Conservation (phyloP, 192 early-diverging fungal species). For the Diversispora epigaea region DNA sequence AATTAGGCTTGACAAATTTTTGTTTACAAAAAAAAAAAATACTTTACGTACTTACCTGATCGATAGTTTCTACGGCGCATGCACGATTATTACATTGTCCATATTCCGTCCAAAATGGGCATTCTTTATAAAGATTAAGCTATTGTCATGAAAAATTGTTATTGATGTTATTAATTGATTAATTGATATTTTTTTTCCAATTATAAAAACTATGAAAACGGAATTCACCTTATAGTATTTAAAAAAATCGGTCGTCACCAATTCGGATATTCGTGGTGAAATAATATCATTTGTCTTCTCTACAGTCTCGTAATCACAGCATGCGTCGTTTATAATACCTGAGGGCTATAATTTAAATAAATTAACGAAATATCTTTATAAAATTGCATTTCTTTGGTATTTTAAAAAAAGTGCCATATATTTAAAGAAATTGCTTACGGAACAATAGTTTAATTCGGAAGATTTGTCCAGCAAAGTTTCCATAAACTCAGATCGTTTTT, state of each 20-base stretch:
- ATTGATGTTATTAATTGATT: neutral
- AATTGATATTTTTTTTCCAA: too few relatives aligned
- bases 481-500: neutral
- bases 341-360: slow-evolving; percentile 41
- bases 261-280: slow-evolving; percentile 61
- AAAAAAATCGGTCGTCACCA: slow-evolving; percentile 88
- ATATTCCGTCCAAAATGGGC: slow-evolving; percentile 72
- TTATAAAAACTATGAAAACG: slow-evolving; percentile 14
- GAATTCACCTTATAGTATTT: slow-evolving; percentile 77
- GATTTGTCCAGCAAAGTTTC: slow-evolving; percentile 14
- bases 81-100: slow-evolving; percentile 62
- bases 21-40: neutral
- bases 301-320: slow-evolving; percentile 72
- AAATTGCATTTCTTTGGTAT: neutral
- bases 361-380: neutral
- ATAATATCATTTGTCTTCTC: slow-evolving; percentile 76
- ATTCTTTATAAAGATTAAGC: slow-evolving; percentile 71
- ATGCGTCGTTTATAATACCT: slow-evolving; percentile 60
- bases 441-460: slow-evolving; percentile 5
- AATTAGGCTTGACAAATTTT: neutral
- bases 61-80: slow-evolving; percentile 68
- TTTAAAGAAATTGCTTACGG: neutral
- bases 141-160: slow-evolving; percentile 25
- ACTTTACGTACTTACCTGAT: slow-evolving; percentile 42
- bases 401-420: neutral